Evolutionary conservation across 2,329 filamentous ascomycete species (phyloP).

Genomic region (Claviceps purpurea): DNA sequence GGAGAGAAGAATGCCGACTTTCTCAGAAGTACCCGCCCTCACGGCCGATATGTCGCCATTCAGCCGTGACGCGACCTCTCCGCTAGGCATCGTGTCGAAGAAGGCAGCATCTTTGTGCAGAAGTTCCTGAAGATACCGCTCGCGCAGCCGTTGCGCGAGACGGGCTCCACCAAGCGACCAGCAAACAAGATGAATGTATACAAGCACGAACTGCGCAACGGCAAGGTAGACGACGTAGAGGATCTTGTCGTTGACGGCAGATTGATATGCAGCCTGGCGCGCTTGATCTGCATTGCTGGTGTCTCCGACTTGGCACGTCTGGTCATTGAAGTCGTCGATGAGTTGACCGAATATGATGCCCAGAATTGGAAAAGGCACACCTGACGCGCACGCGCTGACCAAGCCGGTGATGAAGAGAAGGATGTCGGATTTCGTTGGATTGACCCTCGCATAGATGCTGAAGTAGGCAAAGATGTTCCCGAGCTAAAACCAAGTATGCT

Average conservation of each 20-base stretch:
- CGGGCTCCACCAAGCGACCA: constrained; percentile 45
- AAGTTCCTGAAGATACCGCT: constrained; percentile 39
- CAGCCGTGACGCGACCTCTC: constrained; percentile 43
- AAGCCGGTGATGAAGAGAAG: constrained; percentile 7
- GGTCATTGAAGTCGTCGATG: constrained; percentile 37
- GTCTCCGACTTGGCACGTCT: constrained; percentile 16
- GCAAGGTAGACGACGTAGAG: constrained; percentile 45
- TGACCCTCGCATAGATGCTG: constrained; percentile 2
- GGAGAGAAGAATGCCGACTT: constrained; percentile 36
- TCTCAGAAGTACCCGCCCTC: constrained; percentile 48
- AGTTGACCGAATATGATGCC: constrained; percentile 43
- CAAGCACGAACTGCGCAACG: constrained; percentile 42
- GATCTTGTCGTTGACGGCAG: constrained; percentile 33
- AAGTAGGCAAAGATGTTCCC: constrained; percentile 1
- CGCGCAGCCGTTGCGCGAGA: constrained; percentile 41
- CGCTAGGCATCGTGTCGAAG: constrained; percentile 41
- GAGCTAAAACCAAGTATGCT: not conserved
- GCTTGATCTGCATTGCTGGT: constrained; percentile 14
- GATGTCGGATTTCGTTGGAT: constrained; percentile 9
- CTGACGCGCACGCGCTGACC: constrained; percentile 15
- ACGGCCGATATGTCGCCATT: constrained; percentile 46
- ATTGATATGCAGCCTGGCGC: not conserved
- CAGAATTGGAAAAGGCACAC: constrained; percentile 40
- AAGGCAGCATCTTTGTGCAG: constrained; percentile 43
- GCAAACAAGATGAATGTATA: constrained; percentile 45